Evolutionary conservation across 768 basidiomycete species (phyloP).

Genomic region (Pluteus cervinus): DNA sequence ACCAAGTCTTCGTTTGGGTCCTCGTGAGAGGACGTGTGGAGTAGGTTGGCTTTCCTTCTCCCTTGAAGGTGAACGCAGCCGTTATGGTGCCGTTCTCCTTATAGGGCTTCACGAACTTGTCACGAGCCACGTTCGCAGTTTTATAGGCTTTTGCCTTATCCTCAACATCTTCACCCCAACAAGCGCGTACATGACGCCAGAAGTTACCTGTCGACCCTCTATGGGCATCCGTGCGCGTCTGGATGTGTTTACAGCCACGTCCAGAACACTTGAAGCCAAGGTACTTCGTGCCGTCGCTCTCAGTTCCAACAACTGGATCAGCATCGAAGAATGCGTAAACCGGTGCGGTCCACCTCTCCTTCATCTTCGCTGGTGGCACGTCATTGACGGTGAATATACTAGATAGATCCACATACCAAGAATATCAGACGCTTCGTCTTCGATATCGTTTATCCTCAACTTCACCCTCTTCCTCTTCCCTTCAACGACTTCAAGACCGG

Average conservation of each 20-base stretch:
- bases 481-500: too few relatives aligned
- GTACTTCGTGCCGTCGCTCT: neutral
- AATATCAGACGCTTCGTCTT: too few relatives aligned
- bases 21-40: neutral
- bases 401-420: too few relatives aligned
- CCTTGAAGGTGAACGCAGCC: neutral
- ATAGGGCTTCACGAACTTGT: neutral
- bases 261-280: constrained; percentile 2
- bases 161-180: neutral
- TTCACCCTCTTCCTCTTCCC: too few relatives aligned
- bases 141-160: neutral
- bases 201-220: constrained; percentile 1
- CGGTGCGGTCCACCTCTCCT: too few relatives aligned
- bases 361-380: too few relatives aligned
- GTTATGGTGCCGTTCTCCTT: neutral
- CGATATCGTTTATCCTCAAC: too few relatives aligned
- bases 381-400: too few relatives aligned
- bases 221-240: neutral
- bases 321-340: neutral
- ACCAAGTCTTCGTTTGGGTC: constrained; percentile 15
- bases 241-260: neutral
- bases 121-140: neutral
- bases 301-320: neutral
- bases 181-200: neutral
- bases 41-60: neutral